Conservation (phyloP, 495 filamentous ascomycete species). For the Trichoderma asperelloides region DNA sequence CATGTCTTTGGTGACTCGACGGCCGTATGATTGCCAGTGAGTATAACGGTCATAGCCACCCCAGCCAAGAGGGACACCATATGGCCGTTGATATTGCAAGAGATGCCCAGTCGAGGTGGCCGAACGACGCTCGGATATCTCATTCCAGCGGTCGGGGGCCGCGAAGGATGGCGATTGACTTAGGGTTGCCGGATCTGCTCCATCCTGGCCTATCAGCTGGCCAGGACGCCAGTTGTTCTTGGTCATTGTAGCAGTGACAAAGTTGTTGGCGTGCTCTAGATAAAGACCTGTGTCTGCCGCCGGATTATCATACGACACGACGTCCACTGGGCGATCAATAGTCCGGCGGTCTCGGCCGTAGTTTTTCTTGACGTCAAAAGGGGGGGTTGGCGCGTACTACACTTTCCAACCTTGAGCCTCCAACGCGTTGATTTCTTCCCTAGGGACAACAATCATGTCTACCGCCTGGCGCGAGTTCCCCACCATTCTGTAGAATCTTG, state of each 20-base stretch:
- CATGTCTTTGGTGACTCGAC: constrained; percentile 4
- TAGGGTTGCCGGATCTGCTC: not conserved
- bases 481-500: not conserved
- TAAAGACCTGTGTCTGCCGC: not conserved
- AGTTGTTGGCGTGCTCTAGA: not conserved
- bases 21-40: not conserved
- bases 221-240: not conserved
- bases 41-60: not conserved
- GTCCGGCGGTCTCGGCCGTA: not conserved
- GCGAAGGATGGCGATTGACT: not conserved
- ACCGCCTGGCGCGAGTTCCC: not conserved
- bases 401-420: constrained; percentile 2
- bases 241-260: not conserved
- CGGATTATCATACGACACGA: not conserved
- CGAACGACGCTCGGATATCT: not conserved
- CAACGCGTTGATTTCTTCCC: not conserved
- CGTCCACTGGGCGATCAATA: not conserved
- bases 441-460: not conserved
- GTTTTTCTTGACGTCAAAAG: not conserved
- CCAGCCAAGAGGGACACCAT: not conserved
- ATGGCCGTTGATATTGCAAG: not conserved
- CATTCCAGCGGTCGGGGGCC: not conserved
- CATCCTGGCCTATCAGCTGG: not conserved
- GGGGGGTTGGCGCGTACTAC: not conserved
- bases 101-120: constrained; percentile 1